phyloP scores from a whole-genome alignment of 345 rosid species.

The Camelina hispida region DNA sequence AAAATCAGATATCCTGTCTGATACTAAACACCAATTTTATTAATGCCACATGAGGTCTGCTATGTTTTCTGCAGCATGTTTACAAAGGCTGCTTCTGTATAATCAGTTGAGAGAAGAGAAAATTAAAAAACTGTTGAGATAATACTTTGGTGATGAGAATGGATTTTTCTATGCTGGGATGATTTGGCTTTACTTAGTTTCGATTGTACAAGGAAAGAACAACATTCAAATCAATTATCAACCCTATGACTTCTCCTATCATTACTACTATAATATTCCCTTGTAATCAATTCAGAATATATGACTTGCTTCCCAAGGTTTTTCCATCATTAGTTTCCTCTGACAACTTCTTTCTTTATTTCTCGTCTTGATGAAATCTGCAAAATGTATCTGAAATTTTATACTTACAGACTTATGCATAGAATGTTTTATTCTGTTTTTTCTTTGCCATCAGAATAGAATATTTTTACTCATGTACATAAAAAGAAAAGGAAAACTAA shows the following conservation, averaged over 20 bases:
- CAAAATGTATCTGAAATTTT: neutral
- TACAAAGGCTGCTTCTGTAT: neutral
- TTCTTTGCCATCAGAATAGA: neutral
- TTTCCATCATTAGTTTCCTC: neutral
- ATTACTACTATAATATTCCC: no score
- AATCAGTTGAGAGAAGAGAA: slow-evolving; percentile 3
- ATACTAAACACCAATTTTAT: neutral
- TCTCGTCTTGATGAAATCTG: neutral
- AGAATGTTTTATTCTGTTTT: neutral
- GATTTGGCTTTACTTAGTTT: slow-evolving; percentile 1
- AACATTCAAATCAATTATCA: no score
- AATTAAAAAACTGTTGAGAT: neutral
- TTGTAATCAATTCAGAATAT: neutral
- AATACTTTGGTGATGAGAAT: slow-evolving; percentile 2
- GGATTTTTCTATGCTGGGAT: neutral
- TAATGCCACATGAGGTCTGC: neutral
- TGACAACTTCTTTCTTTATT: neutral
- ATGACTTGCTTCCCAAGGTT: neutral
- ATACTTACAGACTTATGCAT: neutral
- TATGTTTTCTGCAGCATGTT: neutral
- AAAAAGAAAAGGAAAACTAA: neutral
- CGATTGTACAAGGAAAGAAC: neutral
- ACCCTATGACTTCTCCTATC: no score
- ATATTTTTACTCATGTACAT: neutral
- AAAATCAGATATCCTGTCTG: no score